Evolutionary conservation across 2,329 filamentous ascomycete species (phyloP).

Genomic region (Claviceps pusilla): DNA sequence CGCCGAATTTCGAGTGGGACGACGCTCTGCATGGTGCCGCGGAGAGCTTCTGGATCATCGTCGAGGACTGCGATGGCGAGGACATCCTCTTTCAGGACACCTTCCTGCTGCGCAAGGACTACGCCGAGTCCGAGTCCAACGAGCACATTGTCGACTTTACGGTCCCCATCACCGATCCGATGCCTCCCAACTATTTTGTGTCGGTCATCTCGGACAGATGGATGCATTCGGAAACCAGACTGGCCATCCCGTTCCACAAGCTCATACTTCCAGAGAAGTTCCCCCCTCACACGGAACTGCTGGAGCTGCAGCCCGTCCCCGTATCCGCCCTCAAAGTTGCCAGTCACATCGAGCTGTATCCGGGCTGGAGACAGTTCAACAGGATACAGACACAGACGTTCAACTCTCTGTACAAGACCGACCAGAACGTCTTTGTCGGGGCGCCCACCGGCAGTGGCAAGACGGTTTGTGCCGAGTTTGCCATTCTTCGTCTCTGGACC

Average conservation of each 20-base stretch:
- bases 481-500: conserved; percentile 75
- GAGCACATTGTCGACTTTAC: conserved; percentile 95
- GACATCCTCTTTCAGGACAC: conserved; percentile 91
- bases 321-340: conserved; percentile 76
- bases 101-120: conserved; percentile 81
- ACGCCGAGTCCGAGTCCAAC: conserved; percentile 69
- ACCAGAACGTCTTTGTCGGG: conserved; percentile 87
- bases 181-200: conserved; percentile 98
- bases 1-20: conserved; percentile 93
- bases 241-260: conserved; percentile 90
- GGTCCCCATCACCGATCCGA: conserved; percentile 88
- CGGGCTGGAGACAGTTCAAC: conserved; percentile 79
- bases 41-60: conserved; percentile 92
- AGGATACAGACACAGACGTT: conserved; percentile 96
- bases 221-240: conserved; percentile 94
- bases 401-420: conserved; percentile 77
- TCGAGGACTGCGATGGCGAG: conserved; percentile 94
- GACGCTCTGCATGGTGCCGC: conserved; percentile 72
- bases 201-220: conserved; percentile 87
- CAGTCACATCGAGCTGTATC: conserved; percentile 70
- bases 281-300: conserved; percentile 77
- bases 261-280: conserved; percentile 90
- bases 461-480: conserved; percentile 91
- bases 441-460: conserved; percentile 93
- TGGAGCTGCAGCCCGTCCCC: conserved; percentile 83